Evolutionary conservation across 345 rosid genomes (phyloP).

Genomic region (Turnera subulata): DNA sequence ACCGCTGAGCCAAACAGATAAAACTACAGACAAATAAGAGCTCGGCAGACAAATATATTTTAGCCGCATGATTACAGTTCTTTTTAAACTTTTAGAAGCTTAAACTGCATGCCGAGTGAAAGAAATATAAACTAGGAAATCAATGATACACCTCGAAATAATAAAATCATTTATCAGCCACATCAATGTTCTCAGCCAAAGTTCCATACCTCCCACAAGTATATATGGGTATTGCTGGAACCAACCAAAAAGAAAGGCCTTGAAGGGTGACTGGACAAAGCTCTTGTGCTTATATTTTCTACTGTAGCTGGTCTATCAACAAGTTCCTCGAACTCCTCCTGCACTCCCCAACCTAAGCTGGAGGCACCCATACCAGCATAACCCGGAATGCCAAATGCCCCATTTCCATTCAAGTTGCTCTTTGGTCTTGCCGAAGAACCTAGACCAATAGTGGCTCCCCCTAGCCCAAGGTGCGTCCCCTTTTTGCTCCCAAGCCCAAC

Average conservation of each 20-base stretch:
- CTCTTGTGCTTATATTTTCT: conserved; percentile 64
- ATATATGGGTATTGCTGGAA: conserved; percentile 82
- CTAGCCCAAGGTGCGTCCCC: conserved; percentile 74
- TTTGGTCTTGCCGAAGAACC: conserved; percentile 46
- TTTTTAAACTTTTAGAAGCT: neutral
- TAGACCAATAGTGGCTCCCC: conserved; percentile 61
- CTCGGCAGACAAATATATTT: neutral
- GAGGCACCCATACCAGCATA: conserved; percentile 65
- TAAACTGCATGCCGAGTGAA: neutral
- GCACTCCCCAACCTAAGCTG: conserved; percentile 77
- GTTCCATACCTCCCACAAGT: conserved; percentile 86
- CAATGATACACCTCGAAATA: neutral
- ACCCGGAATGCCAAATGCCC: conserved; percentile 57
- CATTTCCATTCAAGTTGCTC: conserved; percentile 46
- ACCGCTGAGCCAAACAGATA: neutral
- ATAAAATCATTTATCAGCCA: neutral
- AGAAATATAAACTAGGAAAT: neutral
- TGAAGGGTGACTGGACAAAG: conserved; percentile 85
- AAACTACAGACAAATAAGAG: no score
- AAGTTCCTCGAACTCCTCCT: conserved; percentile 64
- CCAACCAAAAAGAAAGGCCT: conserved; percentile 91
- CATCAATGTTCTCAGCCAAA: conserved; percentile 1
- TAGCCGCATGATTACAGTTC: neutral
- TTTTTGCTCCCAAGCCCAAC: conserved; percentile 67
- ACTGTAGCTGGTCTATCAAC: conserved; percentile 70